Percentiles rank a stretch among this genome's conserved stretches.
Evolutionary conservation across 208 protist species (phyloP).

Genomic region (Trypanosoma melophagium): DNA sequence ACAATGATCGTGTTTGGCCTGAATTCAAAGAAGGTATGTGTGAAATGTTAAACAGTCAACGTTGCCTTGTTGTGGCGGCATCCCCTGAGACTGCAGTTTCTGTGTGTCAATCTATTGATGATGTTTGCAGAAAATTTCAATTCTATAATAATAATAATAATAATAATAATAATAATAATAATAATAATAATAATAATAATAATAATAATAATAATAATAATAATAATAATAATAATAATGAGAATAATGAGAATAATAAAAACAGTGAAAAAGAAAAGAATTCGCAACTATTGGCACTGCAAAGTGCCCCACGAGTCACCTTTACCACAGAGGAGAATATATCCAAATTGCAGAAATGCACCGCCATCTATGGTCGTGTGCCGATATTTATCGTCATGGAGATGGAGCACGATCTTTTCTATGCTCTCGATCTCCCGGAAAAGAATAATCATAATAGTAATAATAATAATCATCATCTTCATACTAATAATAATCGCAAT

Average conservation of each 20-base stretch:
- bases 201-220: neutral
- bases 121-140: neutral
- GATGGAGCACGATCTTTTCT: too few relatives aligned
- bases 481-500: too few relatives aligned
- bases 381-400: too few relatives aligned
- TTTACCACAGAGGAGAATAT: slow-evolving; percentile 25
- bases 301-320: slow-evolving; percentile 2
- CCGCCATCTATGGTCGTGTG: slow-evolving; percentile 17
- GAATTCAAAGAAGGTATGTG: slow-evolving; percentile 4
- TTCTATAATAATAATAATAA: neutral
- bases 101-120: slow-evolving; percentile 4
- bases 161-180: neutral
- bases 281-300: neutral
- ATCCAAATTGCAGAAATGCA: slow-evolving; percentile 19
- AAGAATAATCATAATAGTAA: neutral
- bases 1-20: neutral
- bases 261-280: neutral
- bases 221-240: neutral
- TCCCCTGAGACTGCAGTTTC: neutral
- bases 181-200: neutral
- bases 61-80: slow-evolving; percentile 8
- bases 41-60: slow-evolving; percentile 4
- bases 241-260: neutral
- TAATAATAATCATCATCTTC: neutral
- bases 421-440: too few relatives aligned